Percentiles rank a stretch among this genome's conserved stretches.
phyloP scores from a whole-genome alignment of 192 early-diverging fungal species.

The Helicostylum pulchrum region DNA sequence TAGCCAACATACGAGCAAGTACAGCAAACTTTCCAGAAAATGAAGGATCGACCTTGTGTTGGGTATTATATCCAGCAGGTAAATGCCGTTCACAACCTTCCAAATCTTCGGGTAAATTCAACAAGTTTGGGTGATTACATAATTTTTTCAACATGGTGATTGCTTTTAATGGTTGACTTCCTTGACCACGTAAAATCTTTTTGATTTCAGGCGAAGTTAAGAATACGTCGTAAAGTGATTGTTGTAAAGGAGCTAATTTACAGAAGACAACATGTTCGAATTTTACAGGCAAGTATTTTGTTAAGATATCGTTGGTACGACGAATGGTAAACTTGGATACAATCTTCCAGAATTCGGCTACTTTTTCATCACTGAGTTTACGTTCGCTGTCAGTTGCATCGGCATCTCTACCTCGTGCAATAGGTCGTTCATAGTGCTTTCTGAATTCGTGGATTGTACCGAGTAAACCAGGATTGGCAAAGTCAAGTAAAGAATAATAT shows the following conservation, averaged over 20 bases:
- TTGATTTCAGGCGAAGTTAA: constrained; percentile 67
- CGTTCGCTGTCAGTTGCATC: constrained; percentile 80
- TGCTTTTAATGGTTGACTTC: constrained; percentile 80
- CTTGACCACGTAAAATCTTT: constrained; percentile 65
- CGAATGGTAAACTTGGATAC: constrained; percentile 97
- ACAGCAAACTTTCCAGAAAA: constrained; percentile 93
- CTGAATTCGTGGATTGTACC: constrained; percentile 89
- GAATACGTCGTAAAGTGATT: constrained; percentile 80
- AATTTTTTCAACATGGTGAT: constrained; percentile 94
- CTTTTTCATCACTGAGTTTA: constrained; percentile 74
- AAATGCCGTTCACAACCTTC: constrained; percentile 57
- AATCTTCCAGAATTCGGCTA: constrained; percentile 79
- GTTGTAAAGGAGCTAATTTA: constrained; percentile 71
- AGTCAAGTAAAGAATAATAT: constrained; percentile 93
- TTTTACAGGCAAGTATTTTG: constrained; percentile 96
- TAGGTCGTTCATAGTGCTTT: constrained; percentile 90
- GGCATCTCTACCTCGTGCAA: constrained; percentile 88
- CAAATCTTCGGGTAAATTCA: constrained; percentile 63
- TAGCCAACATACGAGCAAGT: constrained; percentile 70
- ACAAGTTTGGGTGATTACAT: constrained; percentile 93
- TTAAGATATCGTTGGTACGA: constrained; percentile 91
- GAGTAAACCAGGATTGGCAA: constrained; percentile 90
- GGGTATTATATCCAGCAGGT: constrained; percentile 55
- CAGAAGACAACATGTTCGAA: constrained; percentile 99
- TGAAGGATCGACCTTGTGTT: constrained; percentile 18